A percentile compares a stretch with the other conserved stretches of the same genome.
These are phyloP conservation scores for Mucor mucedo DNA, from an alignment of 371 early-diverging fungal genomes.

Conservation along the genomic window DNA sequence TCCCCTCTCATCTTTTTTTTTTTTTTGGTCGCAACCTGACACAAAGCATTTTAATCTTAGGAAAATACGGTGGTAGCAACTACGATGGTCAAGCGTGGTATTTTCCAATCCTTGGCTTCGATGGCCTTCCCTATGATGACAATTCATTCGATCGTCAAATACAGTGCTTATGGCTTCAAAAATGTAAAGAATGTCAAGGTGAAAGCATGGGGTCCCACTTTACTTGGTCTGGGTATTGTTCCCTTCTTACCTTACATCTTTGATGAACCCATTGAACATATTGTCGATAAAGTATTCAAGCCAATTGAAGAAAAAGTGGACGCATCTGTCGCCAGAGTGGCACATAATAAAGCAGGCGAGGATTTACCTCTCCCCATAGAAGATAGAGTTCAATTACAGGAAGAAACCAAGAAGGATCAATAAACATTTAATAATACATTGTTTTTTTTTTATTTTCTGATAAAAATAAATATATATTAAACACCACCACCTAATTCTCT, in stretches of 20 bases:
- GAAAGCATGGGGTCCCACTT: slow-evolving; percentile 71
- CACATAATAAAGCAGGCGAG: slow-evolving; percentile 35
- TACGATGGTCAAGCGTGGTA: slow-evolving; percentile 65
- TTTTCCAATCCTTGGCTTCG: slow-evolving; percentile 76
- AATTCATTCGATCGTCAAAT: slow-evolving; percentile 78
- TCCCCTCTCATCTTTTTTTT: background rate
- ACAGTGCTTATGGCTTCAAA: slow-evolving; percentile 62
- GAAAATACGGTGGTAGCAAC: slow-evolving; percentile 56
- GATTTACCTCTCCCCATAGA: slow-evolving; percentile 21
- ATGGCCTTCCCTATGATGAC: slow-evolving; percentile 76
- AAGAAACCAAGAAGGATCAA: slow-evolving; percentile 11
- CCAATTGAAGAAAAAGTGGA: slow-evolving; percentile 42
- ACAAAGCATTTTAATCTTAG: slow-evolving; percentile 7
- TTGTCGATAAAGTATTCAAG: slow-evolving; percentile 68
- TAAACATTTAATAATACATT: background rate
- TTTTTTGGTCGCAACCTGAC: too few species aligned
- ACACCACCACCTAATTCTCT: slow-evolving; percentile 61
- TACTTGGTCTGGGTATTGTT: slow-evolving; percentile 69
- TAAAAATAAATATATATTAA: slow-evolving; percentile 18
- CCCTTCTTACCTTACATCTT: slow-evolving; percentile 76
- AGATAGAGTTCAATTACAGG: background rate
- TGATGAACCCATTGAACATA: slow-evolving; percentile 77
- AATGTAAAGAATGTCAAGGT: slow-evolving; percentile 57
- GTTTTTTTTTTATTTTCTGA: slow-evolving; percentile 2
- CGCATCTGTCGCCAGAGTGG: slow-evolving; percentile 24